Evolutionary conservation across 352 stramenopile species (phyloP).

Genomic region (Discostella stelligera): DNA sequence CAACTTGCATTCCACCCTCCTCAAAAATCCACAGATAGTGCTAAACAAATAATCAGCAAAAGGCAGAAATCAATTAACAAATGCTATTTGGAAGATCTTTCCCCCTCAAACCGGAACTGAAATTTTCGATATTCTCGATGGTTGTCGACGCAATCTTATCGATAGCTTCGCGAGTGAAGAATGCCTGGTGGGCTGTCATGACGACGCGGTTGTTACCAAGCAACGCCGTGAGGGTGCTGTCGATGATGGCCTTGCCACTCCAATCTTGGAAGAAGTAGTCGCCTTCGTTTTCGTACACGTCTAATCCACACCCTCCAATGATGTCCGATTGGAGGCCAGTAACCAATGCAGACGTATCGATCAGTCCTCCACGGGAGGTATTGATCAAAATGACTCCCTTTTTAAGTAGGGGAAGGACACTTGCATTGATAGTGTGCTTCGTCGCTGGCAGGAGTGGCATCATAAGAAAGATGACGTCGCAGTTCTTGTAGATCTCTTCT

Average conservation of each 20-base stretch:
- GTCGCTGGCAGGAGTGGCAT: constrained; percentile 86
- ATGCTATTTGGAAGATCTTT: constrained; percentile 43
- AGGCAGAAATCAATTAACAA: constrained; percentile 15
- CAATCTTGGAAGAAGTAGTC: constrained; percentile 78
- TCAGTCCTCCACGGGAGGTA: constrained; percentile 86
- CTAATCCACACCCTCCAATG: constrained; percentile 84
- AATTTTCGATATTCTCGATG: constrained; percentile 58
- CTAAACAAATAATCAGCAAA: neutral
- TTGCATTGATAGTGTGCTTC: constrained; percentile 85
- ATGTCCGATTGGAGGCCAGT: constrained; percentile 84
- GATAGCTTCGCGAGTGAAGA: constrained; percentile 68
- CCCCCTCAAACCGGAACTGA: constrained; percentile 29
- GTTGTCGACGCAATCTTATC: constrained; percentile 65
- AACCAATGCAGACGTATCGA: constrained; percentile 86
- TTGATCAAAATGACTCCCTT: constrained; percentile 89
- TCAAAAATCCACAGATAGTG: neutral
- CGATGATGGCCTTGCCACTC: constrained; percentile 51
- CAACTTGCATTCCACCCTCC: neutral
- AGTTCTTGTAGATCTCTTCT: constrained; percentile 70
- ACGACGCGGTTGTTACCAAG: constrained; percentile 66
- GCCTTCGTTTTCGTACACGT: constrained; percentile 86
- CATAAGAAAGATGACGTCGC: constrained; percentile 88
- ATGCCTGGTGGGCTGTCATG: constrained; percentile 69
- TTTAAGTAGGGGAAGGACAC: constrained; percentile 87
- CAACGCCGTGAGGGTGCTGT: constrained; percentile 46